These are phyloP conservation scores for Candida neerlandica DNA, from an alignment of 1,139 yeast genomes.

Conservation along the genomic window DNA sequence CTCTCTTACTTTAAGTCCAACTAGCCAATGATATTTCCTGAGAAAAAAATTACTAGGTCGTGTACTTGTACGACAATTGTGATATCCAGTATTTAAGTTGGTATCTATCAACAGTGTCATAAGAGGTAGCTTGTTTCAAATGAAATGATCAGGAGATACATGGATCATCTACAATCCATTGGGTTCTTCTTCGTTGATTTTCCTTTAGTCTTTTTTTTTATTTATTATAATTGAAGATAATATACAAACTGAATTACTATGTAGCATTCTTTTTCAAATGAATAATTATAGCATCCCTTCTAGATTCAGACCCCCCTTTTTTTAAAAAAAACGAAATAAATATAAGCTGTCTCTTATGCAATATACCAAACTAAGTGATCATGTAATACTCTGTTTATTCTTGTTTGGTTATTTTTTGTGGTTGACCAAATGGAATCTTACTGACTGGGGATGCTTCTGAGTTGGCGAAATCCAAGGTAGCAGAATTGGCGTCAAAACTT, in stretches of 20 bases:
- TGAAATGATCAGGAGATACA: background rate
- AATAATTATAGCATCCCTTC: background rate
- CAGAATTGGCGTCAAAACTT: conserved; percentile 34
- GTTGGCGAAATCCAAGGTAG: conserved; percentile 38
- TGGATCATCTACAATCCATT: background rate
- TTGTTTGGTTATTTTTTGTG: conserved; percentile 26
- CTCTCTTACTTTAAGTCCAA: conserved; percentile 2
- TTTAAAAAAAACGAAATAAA: background rate
- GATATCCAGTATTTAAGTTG: background rate
- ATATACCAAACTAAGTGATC: background rate
- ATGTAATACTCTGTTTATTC: background rate
- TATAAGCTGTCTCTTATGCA: background rate
- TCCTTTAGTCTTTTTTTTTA: background rate
- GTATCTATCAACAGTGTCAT: background rate
- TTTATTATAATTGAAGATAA: conserved; percentile 2
- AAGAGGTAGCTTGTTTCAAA: background rate
- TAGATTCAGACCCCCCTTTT: background rate
- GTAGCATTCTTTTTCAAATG: background rate
- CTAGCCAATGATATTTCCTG: conserved; percentile 26
- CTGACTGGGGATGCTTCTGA: conserved; percentile 43
- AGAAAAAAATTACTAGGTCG: conserved; percentile 16
- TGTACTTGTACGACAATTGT: background rate
- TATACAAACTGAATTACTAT: conserved; percentile 4
- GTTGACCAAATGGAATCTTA: conserved; percentile 40
- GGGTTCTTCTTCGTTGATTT: background rate